Conservation (phyloP, 208 protist genomes). For the Trypanosoma conorhini region DNA sequence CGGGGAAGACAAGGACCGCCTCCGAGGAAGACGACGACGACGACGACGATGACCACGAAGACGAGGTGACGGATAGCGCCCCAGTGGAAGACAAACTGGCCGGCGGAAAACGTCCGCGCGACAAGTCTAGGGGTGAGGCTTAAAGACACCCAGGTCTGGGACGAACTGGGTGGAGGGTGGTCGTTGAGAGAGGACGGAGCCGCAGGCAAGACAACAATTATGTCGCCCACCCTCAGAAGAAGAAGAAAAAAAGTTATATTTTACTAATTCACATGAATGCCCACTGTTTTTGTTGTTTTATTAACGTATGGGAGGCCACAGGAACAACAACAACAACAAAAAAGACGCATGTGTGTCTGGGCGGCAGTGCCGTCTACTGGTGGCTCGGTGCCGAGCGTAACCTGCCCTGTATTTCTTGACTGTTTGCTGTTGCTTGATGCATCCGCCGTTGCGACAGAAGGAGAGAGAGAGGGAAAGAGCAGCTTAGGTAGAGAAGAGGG, state of each 20-base stretch:
- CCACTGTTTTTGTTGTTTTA: neutral
- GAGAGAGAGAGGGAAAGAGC: neutral
- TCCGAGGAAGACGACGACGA: constrained; percentile 15
- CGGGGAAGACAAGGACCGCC: neutral
- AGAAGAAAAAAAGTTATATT: neutral
- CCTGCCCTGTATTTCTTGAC: neutral
- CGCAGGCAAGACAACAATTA: neutral
- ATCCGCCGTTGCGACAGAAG: neutral
- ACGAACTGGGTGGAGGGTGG: neutral
- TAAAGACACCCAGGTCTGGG: neutral
- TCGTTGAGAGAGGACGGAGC: neutral
- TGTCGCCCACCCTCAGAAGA: neutral
- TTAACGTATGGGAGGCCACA: neutral
- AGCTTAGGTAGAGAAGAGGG: neutral
- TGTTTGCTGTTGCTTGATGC: neutral
- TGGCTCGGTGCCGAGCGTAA: neutral
- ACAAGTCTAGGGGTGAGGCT: constrained; percentile 21
- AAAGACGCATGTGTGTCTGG: neutral
- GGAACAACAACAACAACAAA: too few relatives aligned
- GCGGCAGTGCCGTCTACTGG: too few relatives aligned
- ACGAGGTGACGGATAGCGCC: neutral
- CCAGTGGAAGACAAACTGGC: neutral
- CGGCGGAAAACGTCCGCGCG: constrained; percentile 31
- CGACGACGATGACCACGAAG: constrained; percentile 20
- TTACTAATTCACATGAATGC: neutral